These are phyloP conservation scores for Mycena pura DNA, from an alignment of 768 basidiomycete species.

Conservation along the genomic window DNA sequence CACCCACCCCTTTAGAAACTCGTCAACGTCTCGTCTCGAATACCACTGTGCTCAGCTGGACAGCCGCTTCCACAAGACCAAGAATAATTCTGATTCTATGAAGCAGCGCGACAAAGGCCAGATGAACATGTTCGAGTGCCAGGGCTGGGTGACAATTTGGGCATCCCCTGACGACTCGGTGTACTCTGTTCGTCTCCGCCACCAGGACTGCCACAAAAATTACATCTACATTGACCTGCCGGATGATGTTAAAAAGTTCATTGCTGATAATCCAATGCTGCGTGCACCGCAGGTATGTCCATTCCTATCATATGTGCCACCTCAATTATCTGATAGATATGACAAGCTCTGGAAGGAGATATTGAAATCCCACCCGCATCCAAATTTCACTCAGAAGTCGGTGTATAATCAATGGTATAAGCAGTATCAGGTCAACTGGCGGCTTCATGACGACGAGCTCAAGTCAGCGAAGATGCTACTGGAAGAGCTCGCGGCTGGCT, in stretches of 20 bases:
- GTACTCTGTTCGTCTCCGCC: slow-evolving; percentile 5
- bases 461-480: slow-evolving; percentile 23
- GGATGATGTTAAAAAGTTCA: slow-evolving; percentile 13
- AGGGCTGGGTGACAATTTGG: slow-evolving; percentile 25
- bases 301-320: not conserved
- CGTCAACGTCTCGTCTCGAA: not conserved
- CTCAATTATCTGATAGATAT: not conserved
- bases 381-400: slow-evolving; percentile 14
- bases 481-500: not conserved
- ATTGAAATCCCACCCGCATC: slow-evolving; percentile 12
- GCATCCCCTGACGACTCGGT: not conserved
- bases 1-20: not conserved
- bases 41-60: slow-evolving; percentile 1
- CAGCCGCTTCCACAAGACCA: slow-evolving; percentile 1
- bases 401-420: slow-evolving; percentile 20
- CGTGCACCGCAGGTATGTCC: slow-evolving; percentile 18
- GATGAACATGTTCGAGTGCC: slow-evolving; percentile 26
- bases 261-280: slow-evolving; percentile 2
- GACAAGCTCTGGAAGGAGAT: slow-evolving; percentile 26
- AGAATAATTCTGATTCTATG: slow-evolving; percentile 10
- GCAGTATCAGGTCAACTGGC: slow-evolving; percentile 15
- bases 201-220: slow-evolving; percentile 25
- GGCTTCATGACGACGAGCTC: slow-evolving; percentile 19
- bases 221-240: slow-evolving; percentile 27
- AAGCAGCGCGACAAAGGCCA: slow-evolving; percentile 19